A percentile compares a stretch with the other conserved stretches of the same genome.
These are phyloP conservation scores for Fusarium sacchari DNA, from an alignment of 2,329 filamentous ascomycete genomes.

Conservation along the genomic window DNA sequence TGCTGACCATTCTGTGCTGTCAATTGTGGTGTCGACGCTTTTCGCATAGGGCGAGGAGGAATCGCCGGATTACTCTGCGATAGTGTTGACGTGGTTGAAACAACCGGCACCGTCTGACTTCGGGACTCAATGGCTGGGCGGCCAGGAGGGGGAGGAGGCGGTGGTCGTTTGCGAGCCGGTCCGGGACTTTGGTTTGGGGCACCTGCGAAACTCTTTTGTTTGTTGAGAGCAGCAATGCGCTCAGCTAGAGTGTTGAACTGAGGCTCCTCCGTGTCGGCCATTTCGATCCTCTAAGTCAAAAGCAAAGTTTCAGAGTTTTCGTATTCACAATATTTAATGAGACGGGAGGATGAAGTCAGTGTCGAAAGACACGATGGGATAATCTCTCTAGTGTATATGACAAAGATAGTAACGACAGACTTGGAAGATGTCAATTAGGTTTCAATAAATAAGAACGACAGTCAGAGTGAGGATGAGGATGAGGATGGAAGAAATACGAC, in stretches of 20 bases:
- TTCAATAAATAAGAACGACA: conserved; percentile 4
- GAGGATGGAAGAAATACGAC: neutral
- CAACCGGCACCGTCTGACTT: conserved; percentile 50
- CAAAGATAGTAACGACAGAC: conserved; percentile 16
- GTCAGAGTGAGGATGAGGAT: neutral
- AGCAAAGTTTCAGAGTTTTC: neutral
- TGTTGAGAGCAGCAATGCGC: conserved; percentile 71
- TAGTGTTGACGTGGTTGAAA: conserved; percentile 44
- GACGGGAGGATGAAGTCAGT: conserved; percentile 1
- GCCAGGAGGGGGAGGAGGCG: conserved; percentile 54
- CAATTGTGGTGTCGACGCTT: conserved; percentile 12
- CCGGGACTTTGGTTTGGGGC: conserved; percentile 48
- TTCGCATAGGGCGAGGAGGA: conserved; percentile 36
- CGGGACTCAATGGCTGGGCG: conserved; percentile 52
- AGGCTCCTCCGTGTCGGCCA: conserved; percentile 71
- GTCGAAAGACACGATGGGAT: neutral
- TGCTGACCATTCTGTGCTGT: conserved; percentile 15
- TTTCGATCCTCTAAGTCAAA: conserved; percentile 43
- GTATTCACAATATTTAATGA: neutral
- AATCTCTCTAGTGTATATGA: neutral
- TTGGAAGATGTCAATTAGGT: neutral
- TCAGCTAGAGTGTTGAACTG: conserved; percentile 69
- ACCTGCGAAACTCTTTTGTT: conserved; percentile 67
- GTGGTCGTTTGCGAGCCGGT: conserved; percentile 55
- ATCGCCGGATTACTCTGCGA: conserved; percentile 27